phyloP scores from a whole-genome alignment of 192 early-diverging fungal genomes.

The Coemansia umbellata region DNA sequence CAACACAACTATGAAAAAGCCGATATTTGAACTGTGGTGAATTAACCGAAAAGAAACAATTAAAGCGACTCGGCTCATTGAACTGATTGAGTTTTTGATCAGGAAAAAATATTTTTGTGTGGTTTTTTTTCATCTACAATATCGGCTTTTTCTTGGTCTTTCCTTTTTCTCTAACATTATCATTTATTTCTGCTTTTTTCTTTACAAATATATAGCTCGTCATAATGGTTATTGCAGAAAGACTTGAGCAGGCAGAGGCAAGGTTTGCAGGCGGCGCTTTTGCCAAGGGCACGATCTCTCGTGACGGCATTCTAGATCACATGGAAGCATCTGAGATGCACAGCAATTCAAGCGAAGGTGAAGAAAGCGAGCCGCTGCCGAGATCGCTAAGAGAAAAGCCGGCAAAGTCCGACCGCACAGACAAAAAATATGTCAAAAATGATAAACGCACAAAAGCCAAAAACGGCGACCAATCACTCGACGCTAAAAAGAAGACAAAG shows the following conservation, averaged over 20 bases:
- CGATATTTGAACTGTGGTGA: too few relatives aligned
- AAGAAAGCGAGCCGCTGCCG: conserved; percentile 2
- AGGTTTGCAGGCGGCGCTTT: conserved; percentile 3
- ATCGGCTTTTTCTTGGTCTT: neutral
- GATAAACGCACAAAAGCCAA: neutral
- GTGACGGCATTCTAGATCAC: neutral
- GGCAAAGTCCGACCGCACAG: conserved; percentile 5
- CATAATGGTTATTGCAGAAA: too few relatives aligned
- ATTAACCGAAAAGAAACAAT: too few relatives aligned
- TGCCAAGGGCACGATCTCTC: conserved; percentile 7
- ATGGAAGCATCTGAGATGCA: neutral
- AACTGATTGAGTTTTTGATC: too few relatives aligned
- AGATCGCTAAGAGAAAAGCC: conserved; percentile 16
- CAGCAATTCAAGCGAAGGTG: neutral
- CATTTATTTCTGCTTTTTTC: neutral
- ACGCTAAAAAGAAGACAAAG: neutral
- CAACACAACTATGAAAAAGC: too few relatives aligned
- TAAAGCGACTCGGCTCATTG: too few relatives aligned
- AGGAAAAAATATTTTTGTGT: too few relatives aligned
- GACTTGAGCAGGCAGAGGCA: neutral
- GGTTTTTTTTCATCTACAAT: neutral
- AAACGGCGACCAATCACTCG: neutral
- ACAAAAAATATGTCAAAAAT: neutral
- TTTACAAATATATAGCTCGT: neutral
- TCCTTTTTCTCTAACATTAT: neutral